Evolutionary conservation across 1,284 basidiomycete species (phyloP), one percentile per base, ranked within the genome.

Genomic region (Heterobasidion occidentale): DNA sequence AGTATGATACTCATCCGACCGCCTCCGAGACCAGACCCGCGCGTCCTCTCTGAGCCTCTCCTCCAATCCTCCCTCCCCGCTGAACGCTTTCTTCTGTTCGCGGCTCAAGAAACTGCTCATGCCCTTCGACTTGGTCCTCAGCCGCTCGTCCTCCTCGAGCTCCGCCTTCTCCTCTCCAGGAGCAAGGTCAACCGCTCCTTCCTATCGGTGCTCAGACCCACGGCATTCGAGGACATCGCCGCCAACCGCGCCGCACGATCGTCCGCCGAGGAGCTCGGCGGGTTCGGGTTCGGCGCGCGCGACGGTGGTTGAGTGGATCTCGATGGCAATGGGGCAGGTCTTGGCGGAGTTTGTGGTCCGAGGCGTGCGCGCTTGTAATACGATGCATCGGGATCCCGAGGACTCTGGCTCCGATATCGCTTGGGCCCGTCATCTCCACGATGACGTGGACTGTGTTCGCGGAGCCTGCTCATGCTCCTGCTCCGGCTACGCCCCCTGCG

Each of bases 181-280:
- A 90, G 68, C 11, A 70, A 71, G 2, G 79, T 74, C 9, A 92
- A 71, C 45, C 86, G 81, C 61, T 83, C 79, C 60, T 85, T 80
- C n/a, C 92, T 81, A 55, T 91, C 84, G 1, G 68, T 66, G 44
- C 79, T 77, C 74, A 94, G 77, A 15, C 72, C 68, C 33, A 74
- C 69, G 1, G 94, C 94, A 60, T 88, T 82, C 1, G 79, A 70
- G 33, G 85, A 74, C 94, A 98, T 97, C 9, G 91, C 89, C 0
- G 91, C 93, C 17, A 98, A 77, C 36, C 88, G 85, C 20, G 90
- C 89, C 2, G 86, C 86, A 36, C 93, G 88, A 55, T 88, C 84
- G 1, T 82, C 78, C 46, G 60, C 60, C 9, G 42, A 46, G 27
- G 44, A 17, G 19, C 64, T 60, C 14, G 57, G 14, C 2, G 34